Percentiles rank a stretch among this genome's conserved stretches.
phyloP scores from a whole-genome alignment of 805 yeast species.

The Grigorovia transvaalensis region DNA sequence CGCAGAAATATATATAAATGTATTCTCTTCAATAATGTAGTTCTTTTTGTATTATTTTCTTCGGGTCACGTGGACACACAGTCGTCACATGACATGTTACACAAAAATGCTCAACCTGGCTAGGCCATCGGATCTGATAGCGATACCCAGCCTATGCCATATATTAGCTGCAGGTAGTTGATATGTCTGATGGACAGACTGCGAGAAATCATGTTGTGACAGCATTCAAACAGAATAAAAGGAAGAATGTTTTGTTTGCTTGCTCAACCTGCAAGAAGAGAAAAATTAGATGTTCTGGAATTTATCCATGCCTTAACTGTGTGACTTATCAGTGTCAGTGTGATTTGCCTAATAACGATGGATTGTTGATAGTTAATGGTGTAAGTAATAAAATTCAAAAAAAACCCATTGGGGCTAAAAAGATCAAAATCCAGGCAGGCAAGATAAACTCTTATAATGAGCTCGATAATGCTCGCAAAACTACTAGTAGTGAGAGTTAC shows the following conservation, averaged over 20 bases:
- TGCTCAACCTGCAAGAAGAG: conserved; percentile 26
- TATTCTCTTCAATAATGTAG: too few species aligned
- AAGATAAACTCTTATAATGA: neutral
- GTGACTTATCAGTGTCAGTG: conserved; percentile 23
- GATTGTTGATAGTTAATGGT: neutral
- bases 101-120: too few species aligned
- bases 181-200: neutral
- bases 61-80: too few species aligned
- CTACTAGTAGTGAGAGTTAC: too few species aligned
- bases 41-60: too few species aligned
- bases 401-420: neutral
- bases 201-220: neutral
- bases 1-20: neutral
- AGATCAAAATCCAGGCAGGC: neutral
- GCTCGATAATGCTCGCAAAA: too few species aligned
- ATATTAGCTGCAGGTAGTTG: too few species aligned
- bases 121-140: too few species aligned
- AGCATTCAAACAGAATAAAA: neutral
- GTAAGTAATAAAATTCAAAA: neutral
- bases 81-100: too few species aligned
- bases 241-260: conserved; percentile 9
- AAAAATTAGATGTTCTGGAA: conserved; percentile 28
- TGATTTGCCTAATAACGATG: conserved; percentile 4
- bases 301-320: conserved; percentile 24
- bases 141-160: too few species aligned